Percentiles rank a stretch among this genome's conserved stretches.
These are phyloP conservation scores for Thermothelomyces thermophilus DNA, from an alignment of 2,329 filamentous ascomycete species.

Conservation along the genomic window DNA sequence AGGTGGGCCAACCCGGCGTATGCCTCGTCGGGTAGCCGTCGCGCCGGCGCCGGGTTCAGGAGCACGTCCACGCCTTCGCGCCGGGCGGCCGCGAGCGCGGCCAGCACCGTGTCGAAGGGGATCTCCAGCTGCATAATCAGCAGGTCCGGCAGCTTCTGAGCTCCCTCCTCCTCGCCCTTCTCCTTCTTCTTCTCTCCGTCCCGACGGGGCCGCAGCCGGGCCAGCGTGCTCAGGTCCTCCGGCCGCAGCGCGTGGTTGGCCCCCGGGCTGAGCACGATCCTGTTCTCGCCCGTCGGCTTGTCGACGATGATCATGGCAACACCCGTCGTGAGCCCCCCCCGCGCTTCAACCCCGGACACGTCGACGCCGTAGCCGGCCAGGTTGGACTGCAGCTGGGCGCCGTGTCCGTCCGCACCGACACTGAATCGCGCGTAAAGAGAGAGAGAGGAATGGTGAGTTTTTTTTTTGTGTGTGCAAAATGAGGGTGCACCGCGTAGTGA, in stretches of 20 bases:
- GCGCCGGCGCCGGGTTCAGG: constrained; percentile 79
- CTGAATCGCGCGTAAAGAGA: no score
- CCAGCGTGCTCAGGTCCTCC: constrained; percentile 27
- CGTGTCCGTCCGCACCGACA: constrained; percentile 64
- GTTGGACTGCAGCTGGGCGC: constrained; percentile 49
- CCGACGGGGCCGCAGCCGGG: constrained; percentile 15
- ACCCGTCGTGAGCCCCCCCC: constrained; percentile 50
- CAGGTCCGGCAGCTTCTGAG: constrained; percentile 46
- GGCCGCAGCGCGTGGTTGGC: constrained; percentile 53
- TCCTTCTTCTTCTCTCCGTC: not conserved
- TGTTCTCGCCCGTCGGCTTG: constrained; percentile 64
- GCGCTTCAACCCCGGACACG: constrained; percentile 25
- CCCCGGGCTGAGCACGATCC: constrained; percentile 67
- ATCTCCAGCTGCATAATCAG: constrained; percentile 77
- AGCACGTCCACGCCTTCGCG: constrained; percentile 54
- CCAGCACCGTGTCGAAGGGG: constrained; percentile 57
- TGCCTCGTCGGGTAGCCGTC: constrained; percentile 57
- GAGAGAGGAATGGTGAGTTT: not conserved
- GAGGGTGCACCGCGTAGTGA: not conserved
- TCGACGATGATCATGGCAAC: constrained; percentile 73
- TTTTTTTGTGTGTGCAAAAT: not conserved
- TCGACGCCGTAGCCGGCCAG: constrained; percentile 58
- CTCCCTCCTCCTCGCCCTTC: no score
- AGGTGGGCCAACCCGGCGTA: constrained; percentile 68
- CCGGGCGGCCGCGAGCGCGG: constrained; percentile 48